Evolutionary conservation across 2,329 filamentous ascomycete species (phyloP).

Genomic region (Emydomyces testavorans): DNA sequence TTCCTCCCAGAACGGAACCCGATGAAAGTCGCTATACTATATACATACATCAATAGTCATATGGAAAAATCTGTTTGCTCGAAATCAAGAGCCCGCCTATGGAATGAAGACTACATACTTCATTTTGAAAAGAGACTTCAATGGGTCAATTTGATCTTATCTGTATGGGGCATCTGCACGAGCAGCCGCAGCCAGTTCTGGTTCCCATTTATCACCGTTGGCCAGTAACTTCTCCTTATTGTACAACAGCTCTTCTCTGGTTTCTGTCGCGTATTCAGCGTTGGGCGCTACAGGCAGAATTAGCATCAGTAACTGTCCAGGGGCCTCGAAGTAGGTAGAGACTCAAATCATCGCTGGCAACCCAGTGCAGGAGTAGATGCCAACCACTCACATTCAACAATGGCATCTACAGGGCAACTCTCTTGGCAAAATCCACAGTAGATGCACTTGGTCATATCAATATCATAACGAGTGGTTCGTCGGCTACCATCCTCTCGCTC

Average conservation of each 20-base stretch:
- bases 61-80: neutral
- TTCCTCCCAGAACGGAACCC: neutral
- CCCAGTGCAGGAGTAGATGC: neutral
- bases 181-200: constrained; percentile 82
- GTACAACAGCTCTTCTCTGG: constrained; percentile 86
- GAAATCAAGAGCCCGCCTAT: neutral
- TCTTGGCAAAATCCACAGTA: constrained; percentile 99
- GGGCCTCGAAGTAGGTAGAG: neutral
- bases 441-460: constrained; percentile 99
- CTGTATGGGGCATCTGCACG: constrained; percentile 87
- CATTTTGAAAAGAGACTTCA: neutral
- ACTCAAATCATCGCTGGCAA: neutral
- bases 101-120: neutral
- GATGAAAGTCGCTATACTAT: constrained; percentile 5
- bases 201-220: constrained; percentile 96
- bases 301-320: neutral
- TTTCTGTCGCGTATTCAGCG: constrained; percentile 63
- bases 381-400: constrained; percentile 52
- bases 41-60: constrained; percentile 8
- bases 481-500: constrained; percentile 92
- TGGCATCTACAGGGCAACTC: constrained; percentile 95
- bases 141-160: constrained; percentile 37
- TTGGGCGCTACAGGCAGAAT: constrained; percentile 45
- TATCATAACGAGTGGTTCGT: constrained; percentile 93
- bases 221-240: constrained; percentile 91